A percentile compares a stretch with the other conserved stretches of the same genome.
These are phyloP conservation scores for Quercus variabilis DNA, from an alignment of 306 rosid species.

Conservation along the genomic window DNA sequence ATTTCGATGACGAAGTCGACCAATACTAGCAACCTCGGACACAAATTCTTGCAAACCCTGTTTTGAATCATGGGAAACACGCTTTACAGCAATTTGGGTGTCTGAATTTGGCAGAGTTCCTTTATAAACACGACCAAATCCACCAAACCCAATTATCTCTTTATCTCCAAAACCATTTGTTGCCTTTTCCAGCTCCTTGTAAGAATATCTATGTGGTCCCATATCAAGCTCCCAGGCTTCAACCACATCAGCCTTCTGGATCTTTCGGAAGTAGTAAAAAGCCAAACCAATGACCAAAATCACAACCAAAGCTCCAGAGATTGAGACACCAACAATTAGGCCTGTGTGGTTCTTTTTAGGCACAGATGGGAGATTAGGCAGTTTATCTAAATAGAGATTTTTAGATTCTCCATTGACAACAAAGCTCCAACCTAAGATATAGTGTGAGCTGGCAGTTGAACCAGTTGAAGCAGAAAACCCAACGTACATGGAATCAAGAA, in stretches of 20 bases:
- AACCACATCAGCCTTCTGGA: slow-evolving; percentile 33
- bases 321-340: slow-evolving; percentile 2
- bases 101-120: slow-evolving; percentile 37
- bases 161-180: slow-evolving; percentile 47
- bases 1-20: slow-evolving; percentile 55
- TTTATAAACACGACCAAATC: slow-evolving; percentile 57
- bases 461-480: slow-evolving; percentile 36
- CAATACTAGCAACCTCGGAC: slow-evolving; percentile 53
- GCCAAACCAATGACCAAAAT: background rate
- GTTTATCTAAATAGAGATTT: slow-evolving; percentile 8
- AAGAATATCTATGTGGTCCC: slow-evolving; percentile 60
- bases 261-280: slow-evolving; percentile 22
- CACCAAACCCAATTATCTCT: slow-evolving; percentile 55
- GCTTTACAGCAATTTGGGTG: slow-evolving; percentile 49
- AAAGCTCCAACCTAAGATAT: slow-evolving; percentile 30
- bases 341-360: background rate
- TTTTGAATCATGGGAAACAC: slow-evolving; percentile 52
- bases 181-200: slow-evolving; percentile 46
- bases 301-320: background rate
- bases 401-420: slow-evolving; percentile 13
- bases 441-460: slow-evolving; percentile 18
- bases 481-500: slow-evolving; percentile 25
- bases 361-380: slow-evolving; percentile 13
- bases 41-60: slow-evolving; percentile 50
- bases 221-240: slow-evolving; percentile 58